Evolutionary conservation across 768 basidiomycete species (phyloP).

Genomic region (Hygrocybe coccinea): DNA sequence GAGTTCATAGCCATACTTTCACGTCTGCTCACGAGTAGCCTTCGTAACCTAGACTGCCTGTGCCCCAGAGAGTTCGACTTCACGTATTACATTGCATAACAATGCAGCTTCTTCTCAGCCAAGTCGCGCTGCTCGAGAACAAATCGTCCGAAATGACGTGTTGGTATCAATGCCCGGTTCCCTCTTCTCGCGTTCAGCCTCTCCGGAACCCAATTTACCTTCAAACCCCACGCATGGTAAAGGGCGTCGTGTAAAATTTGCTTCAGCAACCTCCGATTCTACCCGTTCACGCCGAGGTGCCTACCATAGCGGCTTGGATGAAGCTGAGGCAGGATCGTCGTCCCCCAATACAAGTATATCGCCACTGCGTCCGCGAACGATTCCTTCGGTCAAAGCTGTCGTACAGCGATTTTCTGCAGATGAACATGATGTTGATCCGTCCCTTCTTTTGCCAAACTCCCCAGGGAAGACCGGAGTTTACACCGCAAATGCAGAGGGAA

Average conservation of each 20-base stretch:
- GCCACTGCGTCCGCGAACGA: conserved; percentile 30
- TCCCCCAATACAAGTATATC: conserved; percentile 13
- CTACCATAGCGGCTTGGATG: conserved; percentile 3
- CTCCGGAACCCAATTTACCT: conserved; percentile 26
- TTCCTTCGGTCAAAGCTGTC: conserved; percentile 46
- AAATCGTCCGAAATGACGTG: too few species aligned
- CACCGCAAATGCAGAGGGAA: too few species aligned
- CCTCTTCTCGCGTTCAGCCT: conserved; percentile 67
- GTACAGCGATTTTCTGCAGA: conserved; percentile 43
- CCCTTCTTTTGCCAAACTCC: conserved; percentile 47
- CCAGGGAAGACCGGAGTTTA: conserved; percentile 16
- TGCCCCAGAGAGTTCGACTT: not conserved
- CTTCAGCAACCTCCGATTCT: conserved; percentile 17
- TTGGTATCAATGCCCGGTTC: conserved; percentile 52
- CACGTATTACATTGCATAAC: too few species aligned
- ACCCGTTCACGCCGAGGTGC: conserved; percentile 1
- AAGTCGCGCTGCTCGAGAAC: too few species aligned
- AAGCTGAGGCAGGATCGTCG: conserved; percentile 8
- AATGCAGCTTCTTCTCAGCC: too few species aligned
- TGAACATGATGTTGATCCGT: conserved; percentile 51
- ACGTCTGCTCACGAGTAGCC: not conserved
- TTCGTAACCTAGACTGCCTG: not conserved
- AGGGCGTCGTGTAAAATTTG: conserved; percentile 12
- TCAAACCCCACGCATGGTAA: too few species aligned
- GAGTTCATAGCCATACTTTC: not conserved